Evolutionary conservation across 192 early-diverging fungal genomes (phyloP).

Genomic region (Coemansia sp.): DNA sequence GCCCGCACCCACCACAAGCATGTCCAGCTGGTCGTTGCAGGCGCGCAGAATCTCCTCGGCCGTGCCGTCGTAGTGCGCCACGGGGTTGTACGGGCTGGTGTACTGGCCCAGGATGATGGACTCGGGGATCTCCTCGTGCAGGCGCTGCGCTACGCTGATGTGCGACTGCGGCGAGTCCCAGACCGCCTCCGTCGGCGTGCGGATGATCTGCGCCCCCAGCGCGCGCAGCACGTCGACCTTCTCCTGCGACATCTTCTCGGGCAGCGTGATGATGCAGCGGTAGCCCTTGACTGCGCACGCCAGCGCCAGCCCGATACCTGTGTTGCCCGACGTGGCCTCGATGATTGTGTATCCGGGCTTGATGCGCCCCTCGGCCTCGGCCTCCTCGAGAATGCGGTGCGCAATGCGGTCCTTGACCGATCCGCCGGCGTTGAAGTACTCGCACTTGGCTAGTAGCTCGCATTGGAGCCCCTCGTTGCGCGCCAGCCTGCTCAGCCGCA

Average conservation of each 20-base stretch:
- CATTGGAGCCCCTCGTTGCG: slow-evolving; percentile 89
- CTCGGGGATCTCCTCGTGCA: slow-evolving; percentile 94
- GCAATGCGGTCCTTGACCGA: slow-evolving; percentile 99
- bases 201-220: slow-evolving; percentile 94
- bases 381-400: slow-evolving; percentile 93
- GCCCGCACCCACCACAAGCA: slow-evolving; percentile 92
- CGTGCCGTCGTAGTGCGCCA: slow-evolving; percentile 94
- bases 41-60: slow-evolving; percentile 78
- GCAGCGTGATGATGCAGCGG: slow-evolving; percentile 95
- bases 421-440: slow-evolving; percentile 98
- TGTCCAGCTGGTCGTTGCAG: slow-evolving; percentile 88
- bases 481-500: slow-evolving; percentile 85
- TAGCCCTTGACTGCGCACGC: slow-evolving; percentile 99
- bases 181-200: slow-evolving; percentile 98
- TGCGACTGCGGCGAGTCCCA: slow-evolving; percentile 99
- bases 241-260: slow-evolving; percentile 99
- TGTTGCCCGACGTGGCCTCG: slow-evolving; percentile 99
- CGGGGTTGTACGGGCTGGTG: slow-evolving; percentile 92
- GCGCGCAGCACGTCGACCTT: slow-evolving; percentile 99
- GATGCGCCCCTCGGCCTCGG: slow-evolving; percentile 85
- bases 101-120: slow-evolving; percentile 98
- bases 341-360: slow-evolving; percentile 94
- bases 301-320: slow-evolving; percentile 97
- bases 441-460: slow-evolving; percentile 95
- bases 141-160: slow-evolving; percentile 91